phyloP scores from a whole-genome alignment of 306 rosid genomes.

The Ormosia emarginata region DNA sequence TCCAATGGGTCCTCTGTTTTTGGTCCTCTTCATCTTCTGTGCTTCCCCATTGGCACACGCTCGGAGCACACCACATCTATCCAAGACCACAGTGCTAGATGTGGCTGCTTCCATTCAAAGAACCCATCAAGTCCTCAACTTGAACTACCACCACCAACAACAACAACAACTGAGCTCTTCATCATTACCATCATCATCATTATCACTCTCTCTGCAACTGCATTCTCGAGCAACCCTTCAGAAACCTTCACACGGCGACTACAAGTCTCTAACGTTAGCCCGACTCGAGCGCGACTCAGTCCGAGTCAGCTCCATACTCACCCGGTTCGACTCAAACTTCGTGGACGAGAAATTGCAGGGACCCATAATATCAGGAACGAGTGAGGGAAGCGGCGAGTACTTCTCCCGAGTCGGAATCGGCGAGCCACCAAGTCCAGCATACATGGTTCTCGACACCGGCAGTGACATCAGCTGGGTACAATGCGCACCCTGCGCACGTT shows the following conservation, averaged over 20 bases:
- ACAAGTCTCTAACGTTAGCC: conserved; percentile 49
- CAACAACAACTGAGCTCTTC: background rate
- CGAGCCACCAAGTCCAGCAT: conserved; percentile 55
- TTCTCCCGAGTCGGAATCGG: conserved; percentile 85
- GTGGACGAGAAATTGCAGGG: conserved; percentile 29
- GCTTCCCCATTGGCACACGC: conserved; percentile 20
- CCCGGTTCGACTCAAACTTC: background rate
- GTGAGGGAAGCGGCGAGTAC: conserved; percentile 94
- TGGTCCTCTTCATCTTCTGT: conserved; percentile 7
- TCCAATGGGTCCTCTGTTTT: conserved; percentile 13
- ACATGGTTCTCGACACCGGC: conserved; percentile 83
- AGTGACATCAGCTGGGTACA: conserved; percentile 91
- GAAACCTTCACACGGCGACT: conserved; percentile 32
- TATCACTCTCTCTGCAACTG: conserved; percentile 31
- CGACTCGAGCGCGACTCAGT: conserved; percentile 78
- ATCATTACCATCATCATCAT: background rate
- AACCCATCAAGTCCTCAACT: conserved; percentile 24
- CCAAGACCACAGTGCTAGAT: conserved; percentile 45
- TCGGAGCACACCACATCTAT: conserved; percentile 23
- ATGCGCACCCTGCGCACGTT: conserved; percentile 85
- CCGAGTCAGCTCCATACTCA: conserved; percentile 56
- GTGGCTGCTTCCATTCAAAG: conserved; percentile 43
- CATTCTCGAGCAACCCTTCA: conserved; percentile 54
- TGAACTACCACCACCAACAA: conserved; percentile 3
- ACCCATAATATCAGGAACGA: conserved; percentile 71